These are phyloP conservation scores for Deuterostichococcus epilithicus DNA, from an alignment of 139 green algal species.

Conservation along the genomic window DNA sequence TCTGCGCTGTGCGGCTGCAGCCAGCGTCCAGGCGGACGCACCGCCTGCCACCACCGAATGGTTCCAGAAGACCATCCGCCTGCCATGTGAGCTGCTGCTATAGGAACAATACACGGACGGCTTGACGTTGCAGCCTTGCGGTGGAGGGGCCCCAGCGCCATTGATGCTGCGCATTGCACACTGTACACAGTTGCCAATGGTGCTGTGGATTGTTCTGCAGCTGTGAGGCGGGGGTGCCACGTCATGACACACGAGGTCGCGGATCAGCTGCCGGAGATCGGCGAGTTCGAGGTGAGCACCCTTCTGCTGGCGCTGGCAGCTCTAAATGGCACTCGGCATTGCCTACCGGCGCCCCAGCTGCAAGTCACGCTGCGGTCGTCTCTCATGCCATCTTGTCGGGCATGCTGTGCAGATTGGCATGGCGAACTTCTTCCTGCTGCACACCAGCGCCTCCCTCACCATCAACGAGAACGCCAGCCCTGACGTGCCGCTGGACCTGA, in stretches of 20 bases:
- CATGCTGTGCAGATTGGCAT: conserved; percentile 33
- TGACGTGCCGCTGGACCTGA: conserved; percentile 65
- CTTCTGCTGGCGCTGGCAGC: too few relatives aligned
- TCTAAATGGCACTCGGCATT: too few relatives aligned
- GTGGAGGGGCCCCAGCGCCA: too few relatives aligned
- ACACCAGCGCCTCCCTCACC: conserved; percentile 66
- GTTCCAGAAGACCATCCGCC: conserved; percentile 17
- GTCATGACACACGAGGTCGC: conserved; percentile 65
- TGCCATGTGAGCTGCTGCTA: conserved; percentile 4
- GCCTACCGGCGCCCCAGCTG: too few relatives aligned
- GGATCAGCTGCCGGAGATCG: conserved; percentile 50
- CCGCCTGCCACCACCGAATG: not conserved
- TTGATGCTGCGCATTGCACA: too few relatives aligned
- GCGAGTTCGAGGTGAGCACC: conserved; percentile 42
- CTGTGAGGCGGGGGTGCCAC: conserved; percentile 55
- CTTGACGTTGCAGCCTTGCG: too few relatives aligned
- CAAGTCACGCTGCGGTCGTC: too few relatives aligned
- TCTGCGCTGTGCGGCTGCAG: too few relatives aligned
- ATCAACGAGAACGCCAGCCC: conserved; percentile 71
- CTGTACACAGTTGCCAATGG: not conserved
- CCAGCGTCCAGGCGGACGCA: not conserved
- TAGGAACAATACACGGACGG: too few relatives aligned
- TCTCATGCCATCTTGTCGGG: too few relatives aligned
- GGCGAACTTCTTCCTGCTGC: conserved; percentile 73
- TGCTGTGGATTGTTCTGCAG: not conserved